Conservation (phyloP, 2,329 filamentous ascomycete genomes). For the Magnaporthales sp. region DNA sequence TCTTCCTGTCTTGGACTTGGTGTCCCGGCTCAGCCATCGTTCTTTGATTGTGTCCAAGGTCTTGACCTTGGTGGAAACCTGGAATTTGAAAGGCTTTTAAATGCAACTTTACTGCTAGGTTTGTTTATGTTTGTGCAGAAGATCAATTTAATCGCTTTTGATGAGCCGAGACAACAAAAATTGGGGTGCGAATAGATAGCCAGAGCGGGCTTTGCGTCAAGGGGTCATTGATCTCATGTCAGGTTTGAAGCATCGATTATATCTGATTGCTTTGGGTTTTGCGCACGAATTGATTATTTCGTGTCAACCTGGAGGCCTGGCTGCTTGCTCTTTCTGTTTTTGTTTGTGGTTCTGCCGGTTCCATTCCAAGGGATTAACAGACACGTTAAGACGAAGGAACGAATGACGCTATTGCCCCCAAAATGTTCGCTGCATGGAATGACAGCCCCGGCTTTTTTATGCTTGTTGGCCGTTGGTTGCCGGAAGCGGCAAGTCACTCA, state of each 20-base stretch:
- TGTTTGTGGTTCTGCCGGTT: not conserved
- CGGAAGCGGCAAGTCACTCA: not conserved
- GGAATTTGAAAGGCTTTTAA: too few species aligned
- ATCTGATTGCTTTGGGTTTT: too few species aligned
- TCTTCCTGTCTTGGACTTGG: not conserved
- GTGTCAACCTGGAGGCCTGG: not conserved
- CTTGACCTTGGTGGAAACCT: too few species aligned
- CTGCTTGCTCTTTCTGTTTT: not conserved
- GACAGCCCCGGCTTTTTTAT: not conserved
- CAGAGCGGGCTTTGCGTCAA: not conserved
- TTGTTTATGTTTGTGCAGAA: not conserved
- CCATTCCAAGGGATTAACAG: not conserved
- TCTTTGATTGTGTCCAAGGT: not conserved
- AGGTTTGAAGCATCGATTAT: not conserved
- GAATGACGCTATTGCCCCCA: not conserved
- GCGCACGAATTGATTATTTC: not conserved
- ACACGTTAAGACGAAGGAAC: not conserved
- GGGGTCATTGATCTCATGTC: not conserved
- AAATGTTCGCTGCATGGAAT: not conserved
- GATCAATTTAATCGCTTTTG: not conserved
- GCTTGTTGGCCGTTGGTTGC: not conserved
- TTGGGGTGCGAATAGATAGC: not conserved
- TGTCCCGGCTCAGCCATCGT: not conserved
- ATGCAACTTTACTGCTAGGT: too few species aligned
- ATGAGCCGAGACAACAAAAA: not conserved